Evolutionary conservation across 345 rosid species (phyloP), one percentile per base, ranked within the genome.

Genomic region (Kandelia obovata): DNA sequence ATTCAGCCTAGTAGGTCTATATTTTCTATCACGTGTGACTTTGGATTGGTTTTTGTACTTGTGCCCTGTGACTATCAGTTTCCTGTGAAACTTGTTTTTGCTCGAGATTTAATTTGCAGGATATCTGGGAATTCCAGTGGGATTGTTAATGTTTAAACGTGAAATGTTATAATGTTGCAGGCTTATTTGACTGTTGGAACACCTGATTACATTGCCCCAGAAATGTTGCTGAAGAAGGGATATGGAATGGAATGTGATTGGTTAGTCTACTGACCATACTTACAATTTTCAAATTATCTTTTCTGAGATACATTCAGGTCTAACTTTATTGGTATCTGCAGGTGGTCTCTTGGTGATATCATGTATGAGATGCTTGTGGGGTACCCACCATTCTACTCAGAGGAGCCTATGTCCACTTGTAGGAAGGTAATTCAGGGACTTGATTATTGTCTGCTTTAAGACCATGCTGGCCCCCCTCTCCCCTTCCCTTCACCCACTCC

Each of bases 301-400:
- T 53, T 30, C 46, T 49, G 17, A 31, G 71, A 61, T 71, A 47
- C 43, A 23, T 72, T 57, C 11, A 46, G 56, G 55, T 71, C 51
- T 46, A 46, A 19, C 32, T 58, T 73, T 66, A 35, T 67, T 55
- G 35, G 67, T 70, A 39, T 75, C 53, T 73, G 31, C 79, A 94
- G 98, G 98, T 94, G 97, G 99, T 94, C 99, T 65, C 96, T 95
- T 37, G 99, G 99, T 73, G 97, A 97, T 58, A 95, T 95, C 68
- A 95, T 95, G 99, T 95, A 91, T 81, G 97, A 95, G 86, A 95
- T 95, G 99, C 99, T 95, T 68, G 99, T 95, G 62, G 99, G 99
- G 53, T 95, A 82, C 82, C 97, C 99, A 31, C 99, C 99, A 11
- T 95, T 95, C 83, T 95, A 95, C 86, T 95, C 99, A 8, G 99